Conservation (phyloP, 1,284 basidiomycete genomes). For the Taiwanofungus camphoratus region DNA sequence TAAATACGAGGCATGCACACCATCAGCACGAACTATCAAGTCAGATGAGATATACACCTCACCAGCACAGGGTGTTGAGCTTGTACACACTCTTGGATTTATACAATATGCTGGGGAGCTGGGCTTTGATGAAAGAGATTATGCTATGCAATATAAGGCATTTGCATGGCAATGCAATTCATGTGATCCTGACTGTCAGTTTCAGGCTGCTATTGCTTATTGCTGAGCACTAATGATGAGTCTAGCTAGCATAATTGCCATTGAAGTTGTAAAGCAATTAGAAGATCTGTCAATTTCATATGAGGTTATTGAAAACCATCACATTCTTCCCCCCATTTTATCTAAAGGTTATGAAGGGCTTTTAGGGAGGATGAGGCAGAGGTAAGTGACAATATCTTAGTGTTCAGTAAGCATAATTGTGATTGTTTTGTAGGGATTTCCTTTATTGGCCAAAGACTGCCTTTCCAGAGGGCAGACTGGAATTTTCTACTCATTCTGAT, state of each 20-base stretch:
- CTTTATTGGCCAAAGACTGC: constrained; percentile 6
- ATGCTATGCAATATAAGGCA: constrained; percentile 5
- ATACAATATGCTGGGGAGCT: constrained; percentile 33
- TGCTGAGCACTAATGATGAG: neutral
- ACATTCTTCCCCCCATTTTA: neutral
- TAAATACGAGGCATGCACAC: constrained; percentile 32
- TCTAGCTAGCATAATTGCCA: constrained; percentile 31
- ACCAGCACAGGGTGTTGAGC: neutral
- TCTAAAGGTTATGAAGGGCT: constrained; percentile 18
- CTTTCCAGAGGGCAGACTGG: neutral
- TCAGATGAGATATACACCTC: constrained; percentile 1
- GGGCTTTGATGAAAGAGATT: constrained; percentile 22
- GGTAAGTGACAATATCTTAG: constrained; percentile 26
- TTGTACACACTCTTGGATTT: constrained; percentile 23
- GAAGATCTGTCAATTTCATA: neutral
- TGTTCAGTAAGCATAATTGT: neutral
- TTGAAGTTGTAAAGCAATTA: constrained; percentile 21
- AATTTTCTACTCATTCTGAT: neutral
- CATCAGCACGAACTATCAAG: constrained; percentile 21
- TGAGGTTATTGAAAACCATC: constrained; percentile 4
- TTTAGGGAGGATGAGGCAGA: constrained; percentile 29
- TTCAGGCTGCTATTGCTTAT: neutral
- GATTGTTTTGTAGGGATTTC: constrained; percentile 6
- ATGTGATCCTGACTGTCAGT: constrained; percentile 39
- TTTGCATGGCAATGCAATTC: constrained; percentile 33